Conservation (phyloP, 768 basidiomycete species). For the Leccinum rimulosum region DNA sequence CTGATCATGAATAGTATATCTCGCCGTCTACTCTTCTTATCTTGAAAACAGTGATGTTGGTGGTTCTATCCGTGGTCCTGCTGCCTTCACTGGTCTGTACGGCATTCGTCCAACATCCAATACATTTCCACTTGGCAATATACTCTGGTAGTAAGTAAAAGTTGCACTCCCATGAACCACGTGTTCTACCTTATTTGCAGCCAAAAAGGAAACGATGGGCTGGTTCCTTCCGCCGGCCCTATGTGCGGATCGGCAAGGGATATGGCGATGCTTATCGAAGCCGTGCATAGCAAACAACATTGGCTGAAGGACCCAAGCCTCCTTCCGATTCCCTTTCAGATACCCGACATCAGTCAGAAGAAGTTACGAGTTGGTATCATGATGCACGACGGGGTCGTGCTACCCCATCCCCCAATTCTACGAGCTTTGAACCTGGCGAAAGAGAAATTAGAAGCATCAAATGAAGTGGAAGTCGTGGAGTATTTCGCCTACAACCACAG, state of each 20-base stretch:
- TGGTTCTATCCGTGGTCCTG: conserved; percentile 39
- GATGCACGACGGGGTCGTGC: conserved; percentile 36
- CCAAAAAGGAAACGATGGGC: conserved; percentile 27
- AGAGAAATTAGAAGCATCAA: conserved; percentile 33
- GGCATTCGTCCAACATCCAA: conserved; percentile 39
- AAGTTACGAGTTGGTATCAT: conserved; percentile 30
- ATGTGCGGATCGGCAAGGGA: conserved; percentile 31
- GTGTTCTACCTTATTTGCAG: conserved; percentile 15
- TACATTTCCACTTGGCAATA: conserved; percentile 25
- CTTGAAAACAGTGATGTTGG: conserved; percentile 29
- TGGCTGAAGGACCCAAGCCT: conserved; percentile 40
- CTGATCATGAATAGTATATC: conserved; percentile 7
- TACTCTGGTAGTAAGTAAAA: conserved; percentile 21
- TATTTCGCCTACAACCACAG: conserved; percentile 37
- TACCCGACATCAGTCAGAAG: conserved; percentile 26
- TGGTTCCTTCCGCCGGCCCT: conserved; percentile 14
- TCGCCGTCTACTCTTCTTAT: background rate
- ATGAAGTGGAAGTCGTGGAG: conserved; percentile 35
- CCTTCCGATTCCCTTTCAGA: conserved; percentile 27
- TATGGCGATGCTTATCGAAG: conserved; percentile 19
- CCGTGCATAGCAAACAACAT: conserved; percentile 33
- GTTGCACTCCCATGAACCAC: background rate
- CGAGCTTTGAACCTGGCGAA: conserved; percentile 40
- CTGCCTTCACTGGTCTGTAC: conserved; percentile 38
- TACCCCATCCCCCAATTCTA: conserved; percentile 40